Base-by-base conservation (phyloP, 495 filamentous ascomycete species). In the Xylaria bambusicola region DNA sequence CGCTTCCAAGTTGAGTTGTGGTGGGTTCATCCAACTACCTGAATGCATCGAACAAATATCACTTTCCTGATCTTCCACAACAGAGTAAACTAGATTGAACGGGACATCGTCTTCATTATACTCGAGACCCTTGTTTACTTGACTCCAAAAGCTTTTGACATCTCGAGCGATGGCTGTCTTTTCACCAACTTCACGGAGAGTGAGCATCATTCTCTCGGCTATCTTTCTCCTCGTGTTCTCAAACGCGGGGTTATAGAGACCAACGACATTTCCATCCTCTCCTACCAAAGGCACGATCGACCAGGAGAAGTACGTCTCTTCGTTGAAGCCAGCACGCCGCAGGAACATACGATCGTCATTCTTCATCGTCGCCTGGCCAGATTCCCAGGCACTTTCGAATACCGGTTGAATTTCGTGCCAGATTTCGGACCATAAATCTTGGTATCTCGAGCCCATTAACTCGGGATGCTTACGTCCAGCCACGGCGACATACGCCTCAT, bases 221-320 rank as follows among this genome's bases (percentile, higher is more conserved):
- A 89, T 77, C 66, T 84, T 88, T 27, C 84, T 77, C 36, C 84
- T 68, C 2, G 86, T 88, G 62, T 87, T 87, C 52, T 89, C 86
- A 58, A 89, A 89, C 0, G 84, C 82, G 18, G 86, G 86, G 62
- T 89, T 88, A 61, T 85, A 88, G 1, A 88, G 66, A n/a, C 84
- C 86, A n/a, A 82, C 77, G 21, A 86, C 82, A 7, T 74, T 74
- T 1, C 85, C 86, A 61, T 86, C 81, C 13, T 71, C 74, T 1
- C 85, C 86, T n/a, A 88, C 79, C 45, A 89, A 70, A 10, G 86
- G 86, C 10, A 88, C 84, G 51, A 89, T 81, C 1, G 81, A 82
- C 86, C 86, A 89, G 53, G 81, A 82, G 69, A 89, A 89, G 64
- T 84, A 88, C 0, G 84, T 82, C 68, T 91, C 88, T 69, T 91